Evolutionary conservation across 352 stramenopile species (phyloP), one percentile per base, ranked within the genome.

Genomic region (Pythium aristosporum): DNA sequence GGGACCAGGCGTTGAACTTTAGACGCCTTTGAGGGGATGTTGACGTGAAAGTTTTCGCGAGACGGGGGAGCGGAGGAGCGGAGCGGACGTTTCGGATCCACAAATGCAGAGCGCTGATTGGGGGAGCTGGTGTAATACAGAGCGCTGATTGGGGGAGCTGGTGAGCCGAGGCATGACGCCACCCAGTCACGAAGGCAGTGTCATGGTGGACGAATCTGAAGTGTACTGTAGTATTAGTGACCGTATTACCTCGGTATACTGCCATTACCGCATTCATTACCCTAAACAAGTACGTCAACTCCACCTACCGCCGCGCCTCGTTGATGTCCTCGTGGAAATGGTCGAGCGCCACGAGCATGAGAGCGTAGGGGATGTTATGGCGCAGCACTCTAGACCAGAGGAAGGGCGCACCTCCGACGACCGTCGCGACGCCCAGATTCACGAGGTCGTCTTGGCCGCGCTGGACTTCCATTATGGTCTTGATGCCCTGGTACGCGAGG

Each of bases 261-360:
- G 50, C 34, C 42, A 53, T 46, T 30, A 30, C 25, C 3, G 25
- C 25, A 30, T 30, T 30, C 25, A 25, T 28, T 4, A 13, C 39
- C 21, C n/a, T 44, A 58, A 52, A 44, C 5, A 25, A 65, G 48
- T 65, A 57, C 47, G 37, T 65, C 42, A 61, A 59, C 25, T 30
- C 25, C 53, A 12, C 46, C 57, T 54, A 69, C 43, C 63, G 57
- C 16, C 81, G 84, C 46, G 67, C 74, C 16, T 82, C 74, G 57
- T 75, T 90, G 55, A 92, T 80, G 56, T 91, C 81, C 61, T 92
- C 84, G 61, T 93, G 84, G 57, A 93, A 93, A 51, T 91, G 80
- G 54, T 93, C 84, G 1, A 93, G 77, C 36, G 68, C 82, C 41
- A 93, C 73, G 56, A 93, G 74, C 77, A 93, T 89, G 42, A 88